Evolutionary conservation across 2,329 filamentous ascomycete species (phyloP), one percentile per base, ranked within the genome.

Genomic region (Shiraia bambusicola): DNA sequence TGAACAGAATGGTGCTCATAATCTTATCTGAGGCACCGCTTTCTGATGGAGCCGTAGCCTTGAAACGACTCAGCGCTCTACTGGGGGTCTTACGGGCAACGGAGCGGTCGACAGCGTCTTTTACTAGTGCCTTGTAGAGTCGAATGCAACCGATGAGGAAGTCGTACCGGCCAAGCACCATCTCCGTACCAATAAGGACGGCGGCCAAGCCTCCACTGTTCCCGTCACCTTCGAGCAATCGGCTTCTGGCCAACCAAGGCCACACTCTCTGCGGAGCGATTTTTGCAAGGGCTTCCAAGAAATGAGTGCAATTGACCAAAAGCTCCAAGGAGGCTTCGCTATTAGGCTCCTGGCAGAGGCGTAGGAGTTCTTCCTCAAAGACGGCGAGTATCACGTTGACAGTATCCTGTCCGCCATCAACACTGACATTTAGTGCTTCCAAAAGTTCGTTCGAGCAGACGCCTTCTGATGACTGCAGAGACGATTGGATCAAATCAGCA

Each of bases 201-300:
- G 82, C 82, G 28, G 84, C 81, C 47, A 98, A 77, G 47, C 86
- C 84, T 9, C 89, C 88, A 11, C 84, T 84, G 49, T 84, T 84
- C 8, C 87, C 84, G 52, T 89, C 84, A 5, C 83, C 80, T 54
- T 87, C 86, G 32, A 98, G 76, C 13, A 98, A 74, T 49, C 84
- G 82, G 65, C 88, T 94, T 42, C 88, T 83, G 3, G 85, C 82
- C 57, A 98, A 78, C 64, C 92, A 88, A 3, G 92, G 90, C 91
- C 93, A 97, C 5, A 95, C 83, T 45, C 91, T 79, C 42, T 86
- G 87, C 0, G 93, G 92, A 37, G 86, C 81, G n/a, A 86, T 56
- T 8, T 78, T 76, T 17, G 93, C 69, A 13, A 94, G 72, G 2
- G 85, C 82, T 53, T 86, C 80, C 27, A 95, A 73, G 58, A 97